Percentiles rank a stretch among this genome's conserved stretches.
Evolutionary conservation across 1,284 basidiomycete species (phyloP).

Genomic region (Melanopsichium pennsylvanicum): DNA sequence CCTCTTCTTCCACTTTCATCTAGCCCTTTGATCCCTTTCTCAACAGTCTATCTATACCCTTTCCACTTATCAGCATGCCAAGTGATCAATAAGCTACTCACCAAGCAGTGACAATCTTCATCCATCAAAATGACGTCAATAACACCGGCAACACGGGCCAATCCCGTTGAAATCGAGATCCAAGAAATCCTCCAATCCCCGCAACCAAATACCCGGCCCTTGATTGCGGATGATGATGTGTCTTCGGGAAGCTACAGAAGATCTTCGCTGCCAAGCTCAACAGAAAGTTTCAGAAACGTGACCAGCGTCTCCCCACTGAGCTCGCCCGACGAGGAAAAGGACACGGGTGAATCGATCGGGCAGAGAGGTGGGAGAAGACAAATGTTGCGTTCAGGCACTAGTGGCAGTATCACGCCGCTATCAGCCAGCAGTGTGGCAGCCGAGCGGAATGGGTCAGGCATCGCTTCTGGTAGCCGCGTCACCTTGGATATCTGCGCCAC

Average conservation of each 20-base stretch:
- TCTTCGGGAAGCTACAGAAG: constrained; percentile 25
- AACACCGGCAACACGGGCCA: too few relatives aligned
- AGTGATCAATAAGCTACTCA: too few relatives aligned
- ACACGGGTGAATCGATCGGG: neutral
- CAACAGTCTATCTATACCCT: too few relatives aligned
- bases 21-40: too few relatives aligned
- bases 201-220: neutral
- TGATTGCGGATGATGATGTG: constrained; percentile 24
- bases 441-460: too few relatives aligned
- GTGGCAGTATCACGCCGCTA: constrained; percentile 23
- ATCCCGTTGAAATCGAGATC: constrained; percentile 5
- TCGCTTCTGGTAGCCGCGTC: too few relatives aligned
- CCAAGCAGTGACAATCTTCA: neutral
- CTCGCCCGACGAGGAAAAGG: constrained; percentile 18
- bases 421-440: constrained; percentile 6
- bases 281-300: constrained; percentile 17
- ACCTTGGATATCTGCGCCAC: too few relatives aligned
- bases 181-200: constrained; percentile 20
- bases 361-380: constrained; percentile 18
- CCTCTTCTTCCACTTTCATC: neutral
- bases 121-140: too few relatives aligned
- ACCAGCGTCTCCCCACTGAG: constrained; percentile 29
- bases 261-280: constrained; percentile 6
- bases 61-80: too few relatives aligned
- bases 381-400: constrained; percentile 32